Evolutionary conservation across 768 basidiomycete species (phyloP), one percentile per base, ranked within the genome.

Genomic region (Tulasnella sp.): DNA sequence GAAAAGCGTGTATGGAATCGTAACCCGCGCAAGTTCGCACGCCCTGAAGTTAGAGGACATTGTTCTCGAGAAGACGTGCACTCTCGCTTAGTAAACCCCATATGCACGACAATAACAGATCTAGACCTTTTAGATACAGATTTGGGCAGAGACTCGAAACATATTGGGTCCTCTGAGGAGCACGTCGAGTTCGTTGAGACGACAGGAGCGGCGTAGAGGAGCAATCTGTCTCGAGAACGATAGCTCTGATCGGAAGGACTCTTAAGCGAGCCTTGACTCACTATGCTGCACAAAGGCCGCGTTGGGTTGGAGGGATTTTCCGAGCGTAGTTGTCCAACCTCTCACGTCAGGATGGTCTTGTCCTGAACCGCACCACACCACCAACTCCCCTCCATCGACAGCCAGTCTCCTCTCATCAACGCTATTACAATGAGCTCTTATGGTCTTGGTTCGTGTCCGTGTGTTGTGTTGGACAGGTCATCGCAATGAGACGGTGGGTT

Each of bases 51-150:
- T 69, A 69, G 18, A 37, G 1, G 64, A 37, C 64, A 69, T 69
- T 69, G 64, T 69, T 69, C 64, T 69, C 8, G 31, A 69, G 64
- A 69, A 69, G 64, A 28, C 34, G 64, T 20, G 64, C 24, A 54
- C 24, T 16, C 34, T 37, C 64, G 14, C 64, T 31, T 37, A 69
- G 12, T 28, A 69, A 69, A 69, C 64, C 34, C 64, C 64, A 69
- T 69, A 69, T 37, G 4, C 64, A 28, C 64, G 16, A 69, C 64
- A 37, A 7, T 16, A 2, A 1, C 64, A 37, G 16, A 28, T 31
- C 34, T 37, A 37, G 16, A 28, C 64, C 34, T 37, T 20, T 34
- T 16, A 16, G 22, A 54, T 24, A 54, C 22, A 54, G 54, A 5
- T 7, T n/a, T 8, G n/a, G n/a, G 24, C 24, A 54, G 54, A 2